phyloP scores from a whole-genome alignment of 768 basidiomycete species.

The Gymnopilus dilepis region DNA sequence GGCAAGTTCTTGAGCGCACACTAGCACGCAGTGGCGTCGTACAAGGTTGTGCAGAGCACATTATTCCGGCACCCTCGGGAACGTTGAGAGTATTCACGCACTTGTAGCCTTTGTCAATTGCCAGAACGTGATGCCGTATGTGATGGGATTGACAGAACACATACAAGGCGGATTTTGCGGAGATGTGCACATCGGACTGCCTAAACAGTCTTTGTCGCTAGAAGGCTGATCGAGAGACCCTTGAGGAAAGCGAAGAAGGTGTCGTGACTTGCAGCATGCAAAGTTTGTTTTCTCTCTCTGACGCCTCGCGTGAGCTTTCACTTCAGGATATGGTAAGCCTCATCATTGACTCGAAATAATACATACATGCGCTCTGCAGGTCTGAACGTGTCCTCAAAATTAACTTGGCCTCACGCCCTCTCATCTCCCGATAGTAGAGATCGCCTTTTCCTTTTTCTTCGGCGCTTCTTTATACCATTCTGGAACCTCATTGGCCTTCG shows the following conservation, averaged over 20 bases:
- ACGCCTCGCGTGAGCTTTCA: conserved; percentile 1
- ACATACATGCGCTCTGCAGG: conserved; percentile 13
- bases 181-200: conserved; percentile 4
- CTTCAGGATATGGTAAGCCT: conserved; percentile 10
- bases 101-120: conserved; percentile 4
- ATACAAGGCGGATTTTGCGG: conserved; percentile 27
- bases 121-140: conserved; percentile 10
- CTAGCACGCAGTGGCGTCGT: conserved; percentile 7
- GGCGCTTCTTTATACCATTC: conserved; percentile 79
- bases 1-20: conserved; percentile 7
- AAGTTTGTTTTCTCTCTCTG: not conserved
- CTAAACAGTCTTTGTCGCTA: conserved; percentile 1
- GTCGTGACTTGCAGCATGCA: not conserved
- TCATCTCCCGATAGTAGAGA: conserved; percentile 6
- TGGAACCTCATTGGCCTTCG: conserved; percentile 73
- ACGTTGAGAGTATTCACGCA: conserved; percentile 1
- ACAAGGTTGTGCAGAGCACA: not conserved
- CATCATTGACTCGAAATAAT: conserved; percentile 16
- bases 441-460: conserved; percentile 42
- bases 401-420: not conserved
- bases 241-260: conserved; percentile 2
- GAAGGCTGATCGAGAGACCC: conserved; percentile 5
- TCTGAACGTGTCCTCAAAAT: not conserved
- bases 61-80: conserved; percentile 12
- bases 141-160: conserved; percentile 14